Conservation (phyloP, 306 rosid genomes). For the Lablab purpureus region DNA sequence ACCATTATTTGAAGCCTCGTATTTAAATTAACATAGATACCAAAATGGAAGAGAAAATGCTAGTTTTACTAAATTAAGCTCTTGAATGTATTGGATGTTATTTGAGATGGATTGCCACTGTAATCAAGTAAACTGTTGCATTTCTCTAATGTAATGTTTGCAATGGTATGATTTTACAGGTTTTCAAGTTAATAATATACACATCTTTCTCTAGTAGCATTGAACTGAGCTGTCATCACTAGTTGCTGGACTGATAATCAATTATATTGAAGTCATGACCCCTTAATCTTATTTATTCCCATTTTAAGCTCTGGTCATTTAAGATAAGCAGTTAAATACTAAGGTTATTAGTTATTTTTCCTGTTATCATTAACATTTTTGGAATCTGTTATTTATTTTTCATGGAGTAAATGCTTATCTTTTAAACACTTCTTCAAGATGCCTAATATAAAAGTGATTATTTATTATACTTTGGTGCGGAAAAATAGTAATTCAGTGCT, state of each 20-base stretch:
- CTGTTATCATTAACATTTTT: background rate
- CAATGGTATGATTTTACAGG: constrained; percentile 10
- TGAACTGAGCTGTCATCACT: background rate
- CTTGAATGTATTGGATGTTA: background rate
- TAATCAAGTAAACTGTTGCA: background rate
- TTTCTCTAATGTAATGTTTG: constrained; percentile 26
- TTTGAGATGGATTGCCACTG: constrained; percentile 19
- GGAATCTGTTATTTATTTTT: background rate
- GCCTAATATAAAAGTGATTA: background rate
- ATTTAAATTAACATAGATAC: constrained; percentile 17
- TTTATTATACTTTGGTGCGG: background rate
- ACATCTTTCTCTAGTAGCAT: background rate
- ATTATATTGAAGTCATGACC: background rate
- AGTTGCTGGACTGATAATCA: background rate
- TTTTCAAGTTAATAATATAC: constrained; percentile 8
- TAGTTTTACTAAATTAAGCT: background rate
- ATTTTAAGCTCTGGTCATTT: constrained; percentile 1
- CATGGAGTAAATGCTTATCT: background rate
- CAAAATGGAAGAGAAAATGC: background rate
- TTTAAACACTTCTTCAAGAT: background rate
- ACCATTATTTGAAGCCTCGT: background rate
- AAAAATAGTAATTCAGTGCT: background rate
- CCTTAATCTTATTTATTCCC: background rate
- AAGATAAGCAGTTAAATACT: background rate
- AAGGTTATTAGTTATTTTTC: background rate